Evolutionary conservation across 2,329 filamentous ascomycete species (phyloP).

Genomic region (Aspergillus calidoustus): DNA sequence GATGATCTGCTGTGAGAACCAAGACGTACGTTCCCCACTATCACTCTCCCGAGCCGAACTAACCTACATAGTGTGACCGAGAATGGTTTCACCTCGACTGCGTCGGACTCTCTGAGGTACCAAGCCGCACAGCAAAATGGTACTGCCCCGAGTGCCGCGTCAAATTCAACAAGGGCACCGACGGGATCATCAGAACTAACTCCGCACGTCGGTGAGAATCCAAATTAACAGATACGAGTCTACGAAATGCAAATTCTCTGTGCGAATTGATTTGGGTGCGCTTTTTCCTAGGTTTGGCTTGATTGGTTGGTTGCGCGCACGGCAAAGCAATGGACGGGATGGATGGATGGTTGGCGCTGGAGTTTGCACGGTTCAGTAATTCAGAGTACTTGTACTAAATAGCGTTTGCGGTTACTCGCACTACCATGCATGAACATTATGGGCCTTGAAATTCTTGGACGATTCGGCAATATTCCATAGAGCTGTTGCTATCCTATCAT

Average conservation of each 20-base stretch:
- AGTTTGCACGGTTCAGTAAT: not conserved
- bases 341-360: conserved; percentile 6
- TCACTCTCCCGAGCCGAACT: conserved; percentile 14
- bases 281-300: conserved; percentile 10
- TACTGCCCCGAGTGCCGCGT: conserved; percentile 67
- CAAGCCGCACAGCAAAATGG: conserved; percentile 66
- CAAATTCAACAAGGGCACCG: conserved; percentile 49
- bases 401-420: not conserved
- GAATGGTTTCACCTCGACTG: conserved; percentile 71
- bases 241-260: conserved; percentile 21
- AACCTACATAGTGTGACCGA: conserved; percentile 58
- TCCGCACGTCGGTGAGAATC: conserved; percentile 37
- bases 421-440: not conserved
- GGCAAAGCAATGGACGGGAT: conserved; percentile 3
- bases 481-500: not conserved
- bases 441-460: not conserved
- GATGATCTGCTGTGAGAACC: conserved; percentile 70
- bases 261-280: conserved; percentile 7
- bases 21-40: conserved; percentile 49
- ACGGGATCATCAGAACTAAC: conserved; percentile 45
- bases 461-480: not conserved
- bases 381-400: not conserved
- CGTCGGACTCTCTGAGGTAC: conserved; percentile 61
- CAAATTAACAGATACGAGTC: conserved; percentile 20
- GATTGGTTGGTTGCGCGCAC: not conserved